Percentiles rank a stretch among this genome's conserved stretches.
Conservation (phyloP, 768 basidiomycete species). For the Rhodotorula taiwanensis region DNA sequence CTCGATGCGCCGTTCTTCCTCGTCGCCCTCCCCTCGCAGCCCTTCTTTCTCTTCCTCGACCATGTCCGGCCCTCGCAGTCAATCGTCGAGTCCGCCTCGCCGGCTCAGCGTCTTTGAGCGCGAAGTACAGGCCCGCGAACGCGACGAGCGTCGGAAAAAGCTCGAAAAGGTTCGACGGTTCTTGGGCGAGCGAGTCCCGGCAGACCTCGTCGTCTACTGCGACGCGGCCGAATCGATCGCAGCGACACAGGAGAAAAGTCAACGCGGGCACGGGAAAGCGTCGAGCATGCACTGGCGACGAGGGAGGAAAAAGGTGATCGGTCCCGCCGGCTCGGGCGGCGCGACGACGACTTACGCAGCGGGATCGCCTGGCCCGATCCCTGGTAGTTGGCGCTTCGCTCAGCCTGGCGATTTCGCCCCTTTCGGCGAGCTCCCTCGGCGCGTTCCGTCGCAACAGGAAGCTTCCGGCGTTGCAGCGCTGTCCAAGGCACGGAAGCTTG, state of each 20-base stretch:
- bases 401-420: no score
- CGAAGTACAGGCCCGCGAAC: conserved; percentile 1
- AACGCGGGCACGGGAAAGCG: no score
- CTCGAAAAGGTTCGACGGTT: conserved; percentile 28
- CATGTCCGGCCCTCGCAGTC: not conserved
- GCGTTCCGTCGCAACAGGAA: no score
- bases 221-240: not conserved
- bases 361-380: no score
- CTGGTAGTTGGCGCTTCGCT: no score
- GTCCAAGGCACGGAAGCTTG: conserved; percentile 32
- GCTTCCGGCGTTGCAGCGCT: conserved; percentile 10
- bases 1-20: conserved; percentile 18
- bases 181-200: conserved; percentile 30
- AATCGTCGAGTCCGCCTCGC: conserved; percentile 1
- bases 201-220: conserved; percentile 5
- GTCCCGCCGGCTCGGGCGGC: no score
- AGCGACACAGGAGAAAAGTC: not conserved
- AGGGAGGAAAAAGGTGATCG: no score
- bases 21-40: conserved; percentile 4
- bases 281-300: no score
- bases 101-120: not conserved
- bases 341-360: no score
- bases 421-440: no score
- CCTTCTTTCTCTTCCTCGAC: not conserved
- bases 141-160: conserved; percentile 28